Evolutionary conservation across 2,329 filamentous ascomycete genomes (phyloP).

Genomic region (Curvularia hawaiiensis): DNA sequence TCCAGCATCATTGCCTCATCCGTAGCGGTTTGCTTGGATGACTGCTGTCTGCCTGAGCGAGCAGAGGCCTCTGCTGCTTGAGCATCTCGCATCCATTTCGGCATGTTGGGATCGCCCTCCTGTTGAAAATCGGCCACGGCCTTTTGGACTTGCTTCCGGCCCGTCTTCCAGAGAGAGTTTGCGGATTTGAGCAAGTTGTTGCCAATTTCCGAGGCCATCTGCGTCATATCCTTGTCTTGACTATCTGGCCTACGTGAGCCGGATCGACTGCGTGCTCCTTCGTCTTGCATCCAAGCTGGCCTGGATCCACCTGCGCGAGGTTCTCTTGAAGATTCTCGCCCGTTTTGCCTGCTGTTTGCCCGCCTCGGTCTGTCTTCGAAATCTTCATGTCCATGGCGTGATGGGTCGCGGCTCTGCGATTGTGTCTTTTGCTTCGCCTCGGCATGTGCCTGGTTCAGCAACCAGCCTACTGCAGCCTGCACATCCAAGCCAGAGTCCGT

Average conservation of each 20-base stretch:
- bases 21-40: constrained; percentile 43
- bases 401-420: constrained; percentile 36
- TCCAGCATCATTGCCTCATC: constrained; percentile 79
- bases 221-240: constrained; percentile 74
- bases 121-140: constrained; percentile 83
- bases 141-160: constrained; percentile 90
- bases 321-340: constrained; percentile 45
- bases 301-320: constrained; percentile 42
- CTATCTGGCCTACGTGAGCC: constrained; percentile 58
- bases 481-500: constrained; percentile 81
- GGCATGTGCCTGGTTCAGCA: constrained; percentile 88
- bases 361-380: constrained; percentile 32
- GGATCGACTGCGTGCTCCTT: constrained; percentile 57
- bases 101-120: constrained; percentile 77
- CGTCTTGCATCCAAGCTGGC: constrained; percentile 68
- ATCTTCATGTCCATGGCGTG: constrained; percentile 34
- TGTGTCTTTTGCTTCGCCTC: constrained; percentile 75
- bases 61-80: constrained; percentile 46
- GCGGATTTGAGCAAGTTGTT: constrained; percentile 89
- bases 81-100: constrained; percentile 92
- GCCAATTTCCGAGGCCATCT: constrained; percentile 81
- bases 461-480: constrained; percentile 84
- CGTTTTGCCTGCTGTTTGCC: constrained; percentile 27
- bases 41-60: constrained; percentile 27
- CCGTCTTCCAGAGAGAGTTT: constrained; percentile 92